Conservation (phyloP, 371 early-diverging fungal genomes). For the Sporodiniella umbellata region DNA sequence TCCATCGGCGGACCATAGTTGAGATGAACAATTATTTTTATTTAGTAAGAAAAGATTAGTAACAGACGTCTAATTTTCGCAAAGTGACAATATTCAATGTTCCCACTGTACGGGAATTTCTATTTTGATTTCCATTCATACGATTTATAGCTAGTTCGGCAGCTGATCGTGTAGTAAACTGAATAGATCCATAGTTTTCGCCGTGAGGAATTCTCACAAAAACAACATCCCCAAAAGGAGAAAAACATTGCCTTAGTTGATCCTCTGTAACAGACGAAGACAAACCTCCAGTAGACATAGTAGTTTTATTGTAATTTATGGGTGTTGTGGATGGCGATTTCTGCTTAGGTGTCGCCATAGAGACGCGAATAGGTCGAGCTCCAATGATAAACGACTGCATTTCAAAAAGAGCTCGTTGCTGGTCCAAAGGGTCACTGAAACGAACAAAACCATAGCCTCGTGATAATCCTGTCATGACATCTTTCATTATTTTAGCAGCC, state of each 20-base stretch:
- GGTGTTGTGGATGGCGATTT: constrained; percentile 20
- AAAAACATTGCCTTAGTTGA: constrained; percentile 74
- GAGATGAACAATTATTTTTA: no score
- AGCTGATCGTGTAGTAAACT: constrained; percentile 69
- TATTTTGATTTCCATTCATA: constrained; percentile 82
- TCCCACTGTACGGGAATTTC: constrained; percentile 75
- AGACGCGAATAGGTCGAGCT: constrained; percentile 78
- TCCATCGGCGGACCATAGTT: no score
- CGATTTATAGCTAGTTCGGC: constrained; percentile 86
- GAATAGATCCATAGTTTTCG: constrained; percentile 93
- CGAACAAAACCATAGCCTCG: constrained; percentile 81
- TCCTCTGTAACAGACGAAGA: constrained; percentile 72
- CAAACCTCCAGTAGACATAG: constrained; percentile 92
- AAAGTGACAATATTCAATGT: no score
- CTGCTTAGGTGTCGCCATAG: constrained; percentile 74
- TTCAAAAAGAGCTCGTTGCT: constrained; percentile 65
- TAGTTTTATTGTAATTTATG: constrained; percentile 49
- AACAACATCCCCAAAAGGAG: constrained; percentile 81
- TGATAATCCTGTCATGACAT: constrained; percentile 62
- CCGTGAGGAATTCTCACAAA: constrained; percentile 90
- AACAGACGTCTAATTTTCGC: no score
- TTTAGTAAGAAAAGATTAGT: no score
- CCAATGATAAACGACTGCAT: constrained; percentile 70
- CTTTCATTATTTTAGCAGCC: constrained; percentile 75
- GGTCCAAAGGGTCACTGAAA: constrained; percentile 64